phyloP scores from a whole-genome alignment of 257 asterid species.

The Solanum paucissectum region DNA sequence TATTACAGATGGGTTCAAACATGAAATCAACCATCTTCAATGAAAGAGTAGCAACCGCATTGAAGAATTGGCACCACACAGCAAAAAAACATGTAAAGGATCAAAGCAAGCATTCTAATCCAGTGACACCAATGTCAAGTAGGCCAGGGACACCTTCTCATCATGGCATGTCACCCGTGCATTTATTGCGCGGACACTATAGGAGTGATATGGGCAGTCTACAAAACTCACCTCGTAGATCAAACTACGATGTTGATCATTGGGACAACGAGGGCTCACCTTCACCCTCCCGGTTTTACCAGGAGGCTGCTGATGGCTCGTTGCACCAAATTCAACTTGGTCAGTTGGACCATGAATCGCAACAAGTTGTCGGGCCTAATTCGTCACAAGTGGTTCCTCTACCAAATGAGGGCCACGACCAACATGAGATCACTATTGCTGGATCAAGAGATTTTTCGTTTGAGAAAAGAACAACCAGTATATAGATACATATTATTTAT shows the following conservation, averaged over 20 bases:
- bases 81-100: constrained; percentile 71
- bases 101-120: constrained; percentile 19
- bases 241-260: constrained; percentile 18
- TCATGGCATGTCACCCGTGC: constrained; percentile 56
- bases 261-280: constrained; percentile 34
- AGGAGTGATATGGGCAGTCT: constrained; percentile 26
- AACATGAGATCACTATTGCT: constrained; percentile 1
- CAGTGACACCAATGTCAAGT: constrained; percentile 51
- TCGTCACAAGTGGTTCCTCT: constrained; percentile 2
- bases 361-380: neutral
- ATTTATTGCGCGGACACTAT: constrained; percentile 44
- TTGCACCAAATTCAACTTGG: constrained; percentile 8
- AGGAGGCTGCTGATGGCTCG: constrained; percentile 6
- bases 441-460: constrained; percentile 4
- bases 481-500: neutral
- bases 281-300: constrained; percentile 29
- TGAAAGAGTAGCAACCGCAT: constrained; percentile 63
- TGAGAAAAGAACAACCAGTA: neutral
- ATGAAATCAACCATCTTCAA: constrained; percentile 87
- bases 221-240: constrained; percentile 24
- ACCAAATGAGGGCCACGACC: neutral
- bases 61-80: constrained; percentile 77
- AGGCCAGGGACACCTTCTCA: constrained; percentile 48
- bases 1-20: constrained; percentile 72
- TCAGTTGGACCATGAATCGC: neutral